Conservation (phyloP, 2,329 filamentous ascomycete species). For the Diplodia intermedia region DNA sequence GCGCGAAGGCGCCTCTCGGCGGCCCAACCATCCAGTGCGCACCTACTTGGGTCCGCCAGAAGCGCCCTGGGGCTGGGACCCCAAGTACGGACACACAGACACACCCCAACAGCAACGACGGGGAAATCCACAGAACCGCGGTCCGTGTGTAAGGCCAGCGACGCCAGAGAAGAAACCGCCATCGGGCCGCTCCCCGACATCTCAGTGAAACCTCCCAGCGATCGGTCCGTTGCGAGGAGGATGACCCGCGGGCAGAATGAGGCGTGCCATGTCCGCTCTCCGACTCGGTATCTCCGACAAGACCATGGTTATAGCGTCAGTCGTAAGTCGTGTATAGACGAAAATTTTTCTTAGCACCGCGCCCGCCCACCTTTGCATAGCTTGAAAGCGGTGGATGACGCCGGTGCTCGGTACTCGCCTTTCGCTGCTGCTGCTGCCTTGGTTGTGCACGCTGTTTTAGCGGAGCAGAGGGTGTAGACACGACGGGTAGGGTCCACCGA, state of each 20-base stretch:
- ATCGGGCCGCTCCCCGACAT: background rate
- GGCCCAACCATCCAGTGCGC: background rate
- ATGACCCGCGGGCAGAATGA: background rate
- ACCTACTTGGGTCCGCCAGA: background rate
- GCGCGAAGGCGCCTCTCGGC: background rate
- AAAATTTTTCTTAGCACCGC: background rate
- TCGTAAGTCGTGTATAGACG: background rate
- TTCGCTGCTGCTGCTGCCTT: background rate
- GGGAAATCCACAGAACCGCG: background rate
- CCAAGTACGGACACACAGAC: background rate
- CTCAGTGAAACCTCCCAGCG: background rate
- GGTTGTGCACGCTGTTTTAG: background rate
- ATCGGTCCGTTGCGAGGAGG: conserved; percentile 1
- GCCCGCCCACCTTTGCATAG: background rate
- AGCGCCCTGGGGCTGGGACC: background rate
- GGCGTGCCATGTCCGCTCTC: conserved; percentile 2
- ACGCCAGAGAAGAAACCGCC: background rate
- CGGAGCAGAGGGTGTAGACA: background rate
- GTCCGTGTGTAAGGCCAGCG: background rate
- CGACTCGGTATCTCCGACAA: conserved; percentile 6
- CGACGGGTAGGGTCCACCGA: conserved; percentile 5
- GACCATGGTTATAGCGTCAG: conserved; percentile 10
- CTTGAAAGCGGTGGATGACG: background rate
- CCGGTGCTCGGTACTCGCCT: background rate
- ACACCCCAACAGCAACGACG: background rate